Percentiles rank a stretch among this genome's conserved stretches.
These are phyloP conservation scores for Plasmodium gaboni DNA, from an alignment of 169 alveolate species.

Conservation along the genomic window DNA sequence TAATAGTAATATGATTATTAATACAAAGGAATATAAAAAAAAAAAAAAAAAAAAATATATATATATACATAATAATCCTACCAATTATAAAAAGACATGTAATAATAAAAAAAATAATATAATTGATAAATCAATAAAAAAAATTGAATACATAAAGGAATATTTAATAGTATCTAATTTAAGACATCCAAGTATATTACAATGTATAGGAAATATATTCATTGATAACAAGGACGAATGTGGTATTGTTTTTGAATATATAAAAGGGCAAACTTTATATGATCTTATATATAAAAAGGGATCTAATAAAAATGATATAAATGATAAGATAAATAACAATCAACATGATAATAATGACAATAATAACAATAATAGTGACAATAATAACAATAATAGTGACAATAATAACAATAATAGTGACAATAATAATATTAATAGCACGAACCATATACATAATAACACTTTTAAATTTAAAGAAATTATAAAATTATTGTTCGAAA, in stretches of 20 bases:
- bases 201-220: constrained; percentile 35
- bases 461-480: not conserved
- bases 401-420: not conserved
- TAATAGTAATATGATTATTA: not conserved
- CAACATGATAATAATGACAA: not conserved
- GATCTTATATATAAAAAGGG: constrained; percentile 27
- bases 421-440: too few relatives aligned
- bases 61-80: not conserved
- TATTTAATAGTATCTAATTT: constrained; percentile 45
- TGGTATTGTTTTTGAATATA: constrained; percentile 41
- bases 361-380: not conserved
- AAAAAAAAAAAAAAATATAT: not conserved
- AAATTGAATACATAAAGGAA: constrained; percentile 33
- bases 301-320: too few relatives aligned
- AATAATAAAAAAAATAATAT: not conserved
- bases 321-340: too few relatives aligned
- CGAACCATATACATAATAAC: not conserved
- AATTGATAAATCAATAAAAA: constrained; percentile 1
- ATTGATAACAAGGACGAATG: constrained; percentile 21
- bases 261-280: constrained; percentile 13
- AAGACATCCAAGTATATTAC: constrained; percentile 48
- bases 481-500: constrained; percentile 28
- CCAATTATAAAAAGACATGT: not conserved
- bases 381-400: not conserved
- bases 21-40: not conserved